A percentile compares a stretch with the other conserved stretches of the same genome.
Conservation (phyloP, 2,329 filamentous ascomycete species). For the Exophiala calicioides region DNA sequence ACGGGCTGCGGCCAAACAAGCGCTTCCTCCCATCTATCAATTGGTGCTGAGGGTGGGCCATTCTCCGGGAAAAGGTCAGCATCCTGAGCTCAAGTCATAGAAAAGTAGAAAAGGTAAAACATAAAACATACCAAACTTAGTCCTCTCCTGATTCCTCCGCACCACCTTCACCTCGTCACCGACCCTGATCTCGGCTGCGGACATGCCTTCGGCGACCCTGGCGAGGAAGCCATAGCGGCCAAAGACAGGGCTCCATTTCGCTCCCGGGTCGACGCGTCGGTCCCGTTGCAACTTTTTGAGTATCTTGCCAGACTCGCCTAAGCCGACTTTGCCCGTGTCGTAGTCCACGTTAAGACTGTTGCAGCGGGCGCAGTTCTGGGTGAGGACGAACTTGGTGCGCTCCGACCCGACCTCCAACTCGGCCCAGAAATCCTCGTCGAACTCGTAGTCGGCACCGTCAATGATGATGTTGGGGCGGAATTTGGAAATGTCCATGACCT, state of each 20-base stretch:
- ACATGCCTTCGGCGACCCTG: slow-evolving; percentile 31
- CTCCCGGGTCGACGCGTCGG: slow-evolving; percentile 68
- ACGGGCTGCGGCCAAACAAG: too few relatives aligned
- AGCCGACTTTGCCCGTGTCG: slow-evolving; percentile 59
- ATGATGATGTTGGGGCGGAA: slow-evolving; percentile 75
- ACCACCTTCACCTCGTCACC: slow-evolving; percentile 60
- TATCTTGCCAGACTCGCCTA: slow-evolving; percentile 60
- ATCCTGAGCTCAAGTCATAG: background rate
- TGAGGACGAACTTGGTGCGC: slow-evolving; percentile 55
- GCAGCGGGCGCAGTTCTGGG: slow-evolving; percentile 70
- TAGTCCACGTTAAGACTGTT: slow-evolving; percentile 72
- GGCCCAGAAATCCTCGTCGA: slow-evolving; percentile 73
- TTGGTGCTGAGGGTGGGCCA: slow-evolving; percentile 28
- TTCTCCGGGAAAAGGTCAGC: slow-evolving; percentile 9
- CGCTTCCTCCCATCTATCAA: too few relatives aligned
- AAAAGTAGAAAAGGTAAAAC: slow-evolving; percentile 1
- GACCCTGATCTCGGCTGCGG: slow-evolving; percentile 48
- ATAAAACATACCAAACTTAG: slow-evolving; percentile 54
- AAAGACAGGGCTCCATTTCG: slow-evolving; percentile 69
- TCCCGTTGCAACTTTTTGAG: slow-evolving; percentile 71
- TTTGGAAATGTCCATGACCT: slow-evolving; percentile 64
- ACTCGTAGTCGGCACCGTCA: slow-evolving; percentile 57
- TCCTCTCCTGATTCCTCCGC: slow-evolving; percentile 53
- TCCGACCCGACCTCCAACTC: slow-evolving; percentile 52
- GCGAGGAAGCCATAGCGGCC: slow-evolving; percentile 69